phyloP scores from a whole-genome alignment of 331 rosid genomes.

The Quercus phellos region DNA sequence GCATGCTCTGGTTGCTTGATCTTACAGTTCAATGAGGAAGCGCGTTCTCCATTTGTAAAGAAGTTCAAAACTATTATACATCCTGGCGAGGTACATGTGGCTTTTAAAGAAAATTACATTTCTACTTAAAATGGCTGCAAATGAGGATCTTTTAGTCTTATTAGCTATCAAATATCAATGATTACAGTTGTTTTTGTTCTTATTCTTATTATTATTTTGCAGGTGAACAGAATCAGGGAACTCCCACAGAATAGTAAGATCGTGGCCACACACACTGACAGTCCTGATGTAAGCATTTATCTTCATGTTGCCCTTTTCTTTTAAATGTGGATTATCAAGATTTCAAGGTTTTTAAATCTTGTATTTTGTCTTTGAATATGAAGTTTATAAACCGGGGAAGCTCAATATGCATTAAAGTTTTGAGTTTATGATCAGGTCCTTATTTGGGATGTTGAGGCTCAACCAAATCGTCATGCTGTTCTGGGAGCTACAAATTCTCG shows the following conservation, averaged over 20 bases:
- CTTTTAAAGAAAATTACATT: neutral
- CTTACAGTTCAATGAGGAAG: constrained; percentile 94
- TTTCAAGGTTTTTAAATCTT: neutral
- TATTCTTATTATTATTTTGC: constrained; percentile 11
- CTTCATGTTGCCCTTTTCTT: neutral
- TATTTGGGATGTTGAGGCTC: constrained; percentile 96
- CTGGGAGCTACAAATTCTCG: constrained; percentile 93
- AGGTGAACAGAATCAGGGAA: constrained; percentile 98
- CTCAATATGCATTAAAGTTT: neutral
- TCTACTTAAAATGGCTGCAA: neutral
- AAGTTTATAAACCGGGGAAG: neutral
- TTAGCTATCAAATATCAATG: neutral
- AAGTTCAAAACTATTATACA: constrained; percentile 98
- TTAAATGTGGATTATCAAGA: constrained; percentile 1
- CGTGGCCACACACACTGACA: constrained; percentile 94
- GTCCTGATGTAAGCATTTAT: constrained; percentile 81
- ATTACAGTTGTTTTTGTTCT: neutral
- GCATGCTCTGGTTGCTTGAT: constrained; percentile 47
- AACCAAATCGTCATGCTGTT: constrained; percentile 96
- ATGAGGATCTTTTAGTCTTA: constrained; percentile 5
- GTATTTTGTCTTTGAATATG: neutral
- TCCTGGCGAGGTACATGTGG: constrained; percentile 78
- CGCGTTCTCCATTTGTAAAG: constrained; percentile 98
- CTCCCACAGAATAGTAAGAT: constrained; percentile 87
- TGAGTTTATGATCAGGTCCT: constrained; percentile 51